These are phyloP conservation scores for Lentithecium fluviatile DNA, from an alignment of 495 filamentous ascomycete species.

Conservation along the genomic window DNA sequence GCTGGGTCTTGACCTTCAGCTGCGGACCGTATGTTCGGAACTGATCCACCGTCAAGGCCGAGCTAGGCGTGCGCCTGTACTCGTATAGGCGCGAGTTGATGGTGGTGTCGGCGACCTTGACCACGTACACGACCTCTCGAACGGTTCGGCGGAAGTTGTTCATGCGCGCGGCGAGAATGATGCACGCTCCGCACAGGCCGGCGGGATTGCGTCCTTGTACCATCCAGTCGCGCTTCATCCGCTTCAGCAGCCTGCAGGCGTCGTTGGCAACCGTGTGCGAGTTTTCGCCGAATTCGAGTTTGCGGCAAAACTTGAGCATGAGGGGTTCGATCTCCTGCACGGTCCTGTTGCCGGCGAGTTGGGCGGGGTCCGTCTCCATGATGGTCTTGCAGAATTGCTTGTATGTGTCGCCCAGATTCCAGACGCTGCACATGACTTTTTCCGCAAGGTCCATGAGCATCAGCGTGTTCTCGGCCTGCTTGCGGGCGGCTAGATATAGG, in stretches of 20 bases:
- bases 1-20: conserved; percentile 61
- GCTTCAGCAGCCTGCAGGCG: conserved; percentile 77
- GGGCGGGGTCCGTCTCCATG: conserved; percentile 51
- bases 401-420: conserved; percentile 80
- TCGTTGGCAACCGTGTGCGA: conserved; percentile 80
- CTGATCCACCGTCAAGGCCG: conserved; percentile 78
- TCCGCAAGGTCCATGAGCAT: conserved; percentile 98
- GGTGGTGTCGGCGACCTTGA: conserved; percentile 89
- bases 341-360: conserved; percentile 48
- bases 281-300: conserved; percentile 79
- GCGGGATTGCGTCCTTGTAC: conserved; percentile 86
- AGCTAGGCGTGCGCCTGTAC: conserved; percentile 78
- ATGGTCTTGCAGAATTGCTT: conserved; percentile 71
- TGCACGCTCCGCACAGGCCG: conserved; percentile 88
- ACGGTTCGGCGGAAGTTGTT: conserved; percentile 93
- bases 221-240: conserved; percentile 97
- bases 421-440: conserved; percentile 81
- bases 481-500: conserved; percentile 82
- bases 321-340: conserved; percentile 76
- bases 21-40: conserved; percentile 66
- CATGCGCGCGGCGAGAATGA: conserved; percentile 93
- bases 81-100: conserved; percentile 86
- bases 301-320: conserved; percentile 82
- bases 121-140: conserved; percentile 90
- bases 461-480: conserved; percentile 56